These are phyloP conservation scores for Dipteronia sinensis DNA, from an alignment of 345 rosid species.

Conservation along the genomic window DNA sequence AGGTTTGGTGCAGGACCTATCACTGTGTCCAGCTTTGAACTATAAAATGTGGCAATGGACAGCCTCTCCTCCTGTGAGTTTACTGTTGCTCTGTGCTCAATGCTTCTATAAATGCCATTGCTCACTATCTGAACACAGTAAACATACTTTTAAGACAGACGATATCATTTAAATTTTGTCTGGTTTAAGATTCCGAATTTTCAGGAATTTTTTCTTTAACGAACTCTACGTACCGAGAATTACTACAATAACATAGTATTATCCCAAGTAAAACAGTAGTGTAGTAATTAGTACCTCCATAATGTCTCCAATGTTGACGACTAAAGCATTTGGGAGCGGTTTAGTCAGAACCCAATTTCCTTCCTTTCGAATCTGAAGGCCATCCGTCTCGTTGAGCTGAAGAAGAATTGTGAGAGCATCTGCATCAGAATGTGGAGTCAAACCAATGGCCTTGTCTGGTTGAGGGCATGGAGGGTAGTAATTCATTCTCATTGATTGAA, in stretches of 20 bases:
- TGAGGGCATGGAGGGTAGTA: conserved; percentile 46
- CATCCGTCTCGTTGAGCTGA: conserved; percentile 17
- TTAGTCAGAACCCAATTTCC: conserved; percentile 13
- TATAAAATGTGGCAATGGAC: conserved; percentile 29
- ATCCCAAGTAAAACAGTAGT: no score
- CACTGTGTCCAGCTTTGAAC: conserved; percentile 23
- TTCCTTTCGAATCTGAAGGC: conserved; percentile 21
- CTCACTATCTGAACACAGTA: conserved; percentile 24
- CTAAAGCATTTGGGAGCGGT: conserved; percentile 17
- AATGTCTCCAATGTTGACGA: conserved; percentile 22
- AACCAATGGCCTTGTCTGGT: conserved; percentile 39
- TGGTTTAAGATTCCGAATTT: neutral
- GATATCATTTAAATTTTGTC: neutral
- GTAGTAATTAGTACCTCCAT: conserved; percentile 22
- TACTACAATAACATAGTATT: neutral
- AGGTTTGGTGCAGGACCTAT: conserved; percentile 34
- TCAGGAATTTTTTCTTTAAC: no score
- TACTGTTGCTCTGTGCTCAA: conserved; percentile 31
- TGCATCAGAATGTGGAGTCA: conserved; percentile 42
- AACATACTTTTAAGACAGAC: neutral
- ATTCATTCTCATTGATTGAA: conserved; percentile 47
- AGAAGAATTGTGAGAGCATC: conserved; percentile 21
- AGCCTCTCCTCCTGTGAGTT: conserved; percentile 26
- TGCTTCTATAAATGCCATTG: conserved; percentile 35
- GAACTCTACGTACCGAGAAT: neutral